Evolutionary conservation across 768 basidiomycete species (phyloP).

Genomic region (Sarcodon aspratus): DNA sequence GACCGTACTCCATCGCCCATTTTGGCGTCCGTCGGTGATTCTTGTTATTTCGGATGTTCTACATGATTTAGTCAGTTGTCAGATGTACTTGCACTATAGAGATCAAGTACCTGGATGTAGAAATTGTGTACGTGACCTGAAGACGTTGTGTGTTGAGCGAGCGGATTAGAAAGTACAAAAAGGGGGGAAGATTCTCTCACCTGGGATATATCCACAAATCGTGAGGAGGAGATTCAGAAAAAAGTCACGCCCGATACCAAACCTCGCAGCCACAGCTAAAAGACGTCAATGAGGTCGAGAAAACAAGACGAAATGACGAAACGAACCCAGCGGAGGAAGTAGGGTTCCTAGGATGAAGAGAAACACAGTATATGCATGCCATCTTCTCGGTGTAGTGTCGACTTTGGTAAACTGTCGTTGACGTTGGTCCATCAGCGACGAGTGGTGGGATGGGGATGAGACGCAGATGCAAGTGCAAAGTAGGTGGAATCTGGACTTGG

Average conservation of each 20-base stretch:
- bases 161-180: constrained; percentile 1
- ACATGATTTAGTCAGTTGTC: neutral
- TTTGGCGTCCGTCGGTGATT: constrained; percentile 88
- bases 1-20: constrained; percentile 86
- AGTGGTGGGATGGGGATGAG: neutral
- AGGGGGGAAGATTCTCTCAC: constrained; percentile 23
- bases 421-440: neutral
- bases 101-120: constrained; percentile 25
- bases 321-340: constrained; percentile 81
- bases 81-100: neutral
- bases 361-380: constrained; percentile 74
- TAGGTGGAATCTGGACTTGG: neutral
- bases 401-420: constrained; percentile 31
- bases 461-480: neutral
- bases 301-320: neutral
- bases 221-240: constrained; percentile 83
- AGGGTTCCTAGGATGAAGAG: constrained; percentile 86
- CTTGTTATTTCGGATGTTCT: constrained; percentile 97
- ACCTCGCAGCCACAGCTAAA: constrained; percentile 84
- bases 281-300: constrained; percentile 1
- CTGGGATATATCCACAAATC: constrained; percentile 87
- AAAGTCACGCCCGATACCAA: constrained; percentile 86
- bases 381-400: constrained; percentile 52
- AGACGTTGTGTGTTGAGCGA: constrained; percentile 1
- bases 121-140: constrained; percentile 87